Percentiles rank a stretch among this genome's conserved stretches.
phyloP scores from a whole-genome alignment of 495 filamentous ascomycete genomes.

The Apiosordaria backusii region DNA sequence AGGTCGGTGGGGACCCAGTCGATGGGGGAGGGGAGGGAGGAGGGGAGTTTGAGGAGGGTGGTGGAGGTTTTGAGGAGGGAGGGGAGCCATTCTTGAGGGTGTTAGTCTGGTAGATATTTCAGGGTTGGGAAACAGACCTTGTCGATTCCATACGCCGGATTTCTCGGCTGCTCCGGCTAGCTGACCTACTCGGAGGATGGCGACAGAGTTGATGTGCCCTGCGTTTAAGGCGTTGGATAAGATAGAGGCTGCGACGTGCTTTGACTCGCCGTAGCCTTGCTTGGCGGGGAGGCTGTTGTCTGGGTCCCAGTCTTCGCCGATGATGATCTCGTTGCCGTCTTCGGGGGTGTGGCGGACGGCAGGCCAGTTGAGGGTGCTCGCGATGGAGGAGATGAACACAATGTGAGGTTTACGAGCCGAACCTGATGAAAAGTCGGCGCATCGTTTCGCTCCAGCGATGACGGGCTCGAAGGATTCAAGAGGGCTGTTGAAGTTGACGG shows the following conservation, averaged over 20 bases:
- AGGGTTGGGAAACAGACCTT: constrained; percentile 7
- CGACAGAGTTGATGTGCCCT: not conserved
- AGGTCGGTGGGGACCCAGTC: constrained; percentile 6
- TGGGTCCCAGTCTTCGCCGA: constrained; percentile 8
- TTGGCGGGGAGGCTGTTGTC: constrained; percentile 12
- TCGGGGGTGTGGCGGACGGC: constrained; percentile 3
- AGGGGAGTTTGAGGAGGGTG: not conserved
- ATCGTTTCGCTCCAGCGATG: constrained; percentile 7
- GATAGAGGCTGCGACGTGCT: constrained; percentile 12
- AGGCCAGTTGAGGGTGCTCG: constrained; percentile 5
- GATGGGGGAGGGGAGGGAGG: not conserved
- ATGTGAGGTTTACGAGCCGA: constrained; percentile 1
- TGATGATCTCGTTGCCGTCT: not conserved
- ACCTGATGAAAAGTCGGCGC: constrained; percentile 3
- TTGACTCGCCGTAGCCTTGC: constrained; percentile 13
- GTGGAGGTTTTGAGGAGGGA: constrained; percentile 6
- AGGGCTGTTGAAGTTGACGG: constrained; percentile 9
- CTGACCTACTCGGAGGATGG: constrained; percentile 9
- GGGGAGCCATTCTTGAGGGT: constrained; percentile 3
- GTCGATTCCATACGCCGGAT: constrained; percentile 10
- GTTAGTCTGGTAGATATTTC: too few relatives aligned
- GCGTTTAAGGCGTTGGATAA: not conserved
- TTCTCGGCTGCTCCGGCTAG: constrained; percentile 6
- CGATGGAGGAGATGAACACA: constrained; percentile 11
- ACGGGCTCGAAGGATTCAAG: constrained; percentile 12